Evolutionary conservation across 306 rosid genomes (phyloP), one percentile per base, ranked within the genome.

Genomic region (Cicer judaicum): DNA sequence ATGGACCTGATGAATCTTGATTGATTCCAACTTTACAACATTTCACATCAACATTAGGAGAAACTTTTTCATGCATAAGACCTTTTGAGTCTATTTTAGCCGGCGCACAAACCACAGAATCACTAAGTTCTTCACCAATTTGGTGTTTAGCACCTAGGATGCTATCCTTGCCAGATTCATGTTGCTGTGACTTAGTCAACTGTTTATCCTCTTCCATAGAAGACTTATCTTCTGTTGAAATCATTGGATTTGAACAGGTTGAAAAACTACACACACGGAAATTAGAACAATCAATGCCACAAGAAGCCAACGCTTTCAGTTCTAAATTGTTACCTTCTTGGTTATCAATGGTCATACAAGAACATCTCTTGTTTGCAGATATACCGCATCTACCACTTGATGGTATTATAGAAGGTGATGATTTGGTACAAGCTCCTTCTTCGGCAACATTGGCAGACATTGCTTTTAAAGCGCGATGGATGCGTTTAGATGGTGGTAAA

Each of bases 381-480:
- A 39, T 14, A 78, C 69, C 62, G 71, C 78, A 80, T 55, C 77
- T 84, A 50, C 70, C 69, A 78, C 64, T 61, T 52, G 86, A 80
- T 10, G 78, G 63, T 84, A 70, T 78, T 50, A 74, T 6, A 24
- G 84, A 52, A 38, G 85, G 65, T 41, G 85, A 78, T 59, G 77
- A 78, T 77, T 86, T 84, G 77, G 68, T 82, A 59, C 85, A 50
- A 73, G 74, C 81, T 68, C 66, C 88, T 81, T 89, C 96, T 71
- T 80, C 90, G 18, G 95, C 95, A 68, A 86, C 98, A 89, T 87
- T 86, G 77, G 97, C 98, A 82, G 96, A 95, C 99, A 95, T 95
- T 54, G 99, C 99, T 89, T 95, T 95, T 59, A 95, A 78, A 78
- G 99, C 99, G 68, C 99, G 99, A 72, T 95, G 93, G 38, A 92